These are phyloP conservation scores for Fusarium sororula DNA, from an alignment of 2,329 filamentous ascomycete species.

Conservation along the genomic window DNA sequence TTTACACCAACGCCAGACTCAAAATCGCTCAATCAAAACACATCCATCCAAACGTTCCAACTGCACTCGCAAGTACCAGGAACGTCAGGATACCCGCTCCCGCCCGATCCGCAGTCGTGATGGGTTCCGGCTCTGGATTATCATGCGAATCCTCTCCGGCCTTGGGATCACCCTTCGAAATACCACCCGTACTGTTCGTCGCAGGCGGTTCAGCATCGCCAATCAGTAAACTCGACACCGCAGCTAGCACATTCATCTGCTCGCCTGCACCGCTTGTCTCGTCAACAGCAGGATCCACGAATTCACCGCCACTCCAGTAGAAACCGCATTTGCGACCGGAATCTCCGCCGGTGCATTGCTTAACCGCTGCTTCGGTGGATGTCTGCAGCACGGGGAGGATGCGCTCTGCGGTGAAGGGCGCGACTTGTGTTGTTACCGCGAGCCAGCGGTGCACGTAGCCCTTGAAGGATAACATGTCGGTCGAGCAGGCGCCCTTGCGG, in stretches of 20 bases:
- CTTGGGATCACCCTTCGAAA: constrained; percentile 53
- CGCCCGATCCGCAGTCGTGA: constrained; percentile 57
- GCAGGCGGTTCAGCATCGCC: constrained; percentile 52
- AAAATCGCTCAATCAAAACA: constrained; percentile 44
- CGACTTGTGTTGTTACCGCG: constrained; percentile 67
- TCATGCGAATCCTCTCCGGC: constrained; percentile 51
- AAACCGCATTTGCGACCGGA: constrained; percentile 70
- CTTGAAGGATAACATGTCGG: constrained; percentile 79
- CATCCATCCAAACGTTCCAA: constrained; percentile 62
- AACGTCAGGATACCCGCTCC: constrained; percentile 61
- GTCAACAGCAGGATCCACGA: constrained; percentile 58
- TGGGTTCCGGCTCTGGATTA: constrained; percentile 41
- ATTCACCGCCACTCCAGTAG: constrained; percentile 63
- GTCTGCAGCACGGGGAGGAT: constrained; percentile 67
- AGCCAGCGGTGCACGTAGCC: constrained; percentile 75
- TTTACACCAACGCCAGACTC: constrained; percentile 1
- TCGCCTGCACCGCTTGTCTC: constrained; percentile 67
- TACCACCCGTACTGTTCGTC: constrained; percentile 61
- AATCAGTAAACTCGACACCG: constrained; percentile 62
- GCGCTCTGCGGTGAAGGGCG: constrained; percentile 63
- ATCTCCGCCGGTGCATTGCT: constrained; percentile 68
- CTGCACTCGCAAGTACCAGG: constrained; percentile 51
- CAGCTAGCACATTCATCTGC: constrained; percentile 65
- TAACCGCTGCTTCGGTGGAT: constrained; percentile 68
- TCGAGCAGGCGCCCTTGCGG: constrained; percentile 65